These are phyloP conservation scores for Coffea canephora DNA, from an alignment of 257 asterid species.

Conservation along the genomic window DNA sequence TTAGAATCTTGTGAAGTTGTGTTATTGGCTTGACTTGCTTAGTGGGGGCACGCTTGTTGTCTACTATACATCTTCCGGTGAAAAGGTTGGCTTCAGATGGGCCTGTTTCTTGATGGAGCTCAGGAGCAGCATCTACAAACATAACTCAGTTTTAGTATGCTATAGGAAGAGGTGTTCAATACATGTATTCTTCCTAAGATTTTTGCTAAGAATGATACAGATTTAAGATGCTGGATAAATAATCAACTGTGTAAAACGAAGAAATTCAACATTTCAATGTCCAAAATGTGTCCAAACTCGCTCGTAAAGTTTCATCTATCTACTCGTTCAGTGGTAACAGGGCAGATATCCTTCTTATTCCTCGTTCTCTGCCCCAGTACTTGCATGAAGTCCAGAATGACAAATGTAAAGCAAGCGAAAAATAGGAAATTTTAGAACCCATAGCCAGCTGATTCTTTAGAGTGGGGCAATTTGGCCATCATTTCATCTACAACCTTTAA, in stretches of 20 bases:
- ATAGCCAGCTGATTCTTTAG: background rate
- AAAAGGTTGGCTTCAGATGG: constrained; percentile 61
- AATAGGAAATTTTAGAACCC: background rate
- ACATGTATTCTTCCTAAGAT: background rate
- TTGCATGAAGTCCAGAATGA: background rate
- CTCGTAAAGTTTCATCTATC: background rate
- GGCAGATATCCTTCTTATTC: background rate
- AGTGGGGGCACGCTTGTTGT: constrained; percentile 34
- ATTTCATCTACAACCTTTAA: background rate
- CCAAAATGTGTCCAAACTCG: background rate
- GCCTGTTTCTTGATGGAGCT: constrained; percentile 45
- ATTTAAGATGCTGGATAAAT: background rate
- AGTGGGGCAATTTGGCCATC: background rate
- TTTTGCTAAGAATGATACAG: background rate
- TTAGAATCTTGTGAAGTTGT: constrained; percentile 58
- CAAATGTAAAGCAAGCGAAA: background rate
- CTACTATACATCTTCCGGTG: constrained; percentile 39
- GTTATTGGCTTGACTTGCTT: constrained; percentile 62
- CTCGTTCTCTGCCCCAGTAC: background rate
- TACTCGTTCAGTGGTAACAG: background rate
- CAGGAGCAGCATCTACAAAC: constrained; percentile 42
- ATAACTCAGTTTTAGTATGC: background rate
- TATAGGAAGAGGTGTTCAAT: background rate
- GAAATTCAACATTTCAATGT: background rate
- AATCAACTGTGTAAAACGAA: background rate